Evolutionary conservation across 176 grass and related monocot species (phyloP).

Genomic region (Aegilops longissima): DNA sequence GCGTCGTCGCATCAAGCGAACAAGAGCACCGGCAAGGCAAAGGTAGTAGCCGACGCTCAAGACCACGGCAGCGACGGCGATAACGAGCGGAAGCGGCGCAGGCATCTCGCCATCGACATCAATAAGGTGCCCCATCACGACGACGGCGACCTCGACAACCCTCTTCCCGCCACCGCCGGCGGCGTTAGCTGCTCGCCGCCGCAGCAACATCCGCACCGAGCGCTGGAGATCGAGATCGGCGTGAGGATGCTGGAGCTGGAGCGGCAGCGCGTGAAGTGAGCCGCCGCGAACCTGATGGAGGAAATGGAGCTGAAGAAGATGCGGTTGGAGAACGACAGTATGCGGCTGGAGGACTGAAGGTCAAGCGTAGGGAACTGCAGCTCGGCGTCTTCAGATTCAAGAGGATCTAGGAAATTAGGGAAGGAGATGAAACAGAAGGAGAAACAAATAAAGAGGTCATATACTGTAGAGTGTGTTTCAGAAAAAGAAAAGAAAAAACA

Average conservation of each 20-base stretch:
- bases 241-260: neutral
- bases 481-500: no score
- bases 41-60: neutral
- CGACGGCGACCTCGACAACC: neutral
- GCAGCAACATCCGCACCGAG: no score
- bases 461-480: neutral
- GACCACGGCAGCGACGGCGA: neutral
- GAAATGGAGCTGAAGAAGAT: neutral
- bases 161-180: neutral
- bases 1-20: no score
- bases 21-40: neutral
- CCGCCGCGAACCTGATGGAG: neutral
- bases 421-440: neutral
- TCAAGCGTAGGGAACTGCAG: neutral
- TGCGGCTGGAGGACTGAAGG: neutral
- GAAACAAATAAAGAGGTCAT: neutral
- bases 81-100: neutral
- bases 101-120: neutral
- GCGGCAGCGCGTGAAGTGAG: neutral
- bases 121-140: neutral
- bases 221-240: neutral
- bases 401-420: neutral
- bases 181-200: neutral
- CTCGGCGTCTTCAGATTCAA: neutral
- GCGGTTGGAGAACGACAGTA: neutral